Conservation (phyloP, 345 rosid species). For the Mercurialis annua region DNA sequence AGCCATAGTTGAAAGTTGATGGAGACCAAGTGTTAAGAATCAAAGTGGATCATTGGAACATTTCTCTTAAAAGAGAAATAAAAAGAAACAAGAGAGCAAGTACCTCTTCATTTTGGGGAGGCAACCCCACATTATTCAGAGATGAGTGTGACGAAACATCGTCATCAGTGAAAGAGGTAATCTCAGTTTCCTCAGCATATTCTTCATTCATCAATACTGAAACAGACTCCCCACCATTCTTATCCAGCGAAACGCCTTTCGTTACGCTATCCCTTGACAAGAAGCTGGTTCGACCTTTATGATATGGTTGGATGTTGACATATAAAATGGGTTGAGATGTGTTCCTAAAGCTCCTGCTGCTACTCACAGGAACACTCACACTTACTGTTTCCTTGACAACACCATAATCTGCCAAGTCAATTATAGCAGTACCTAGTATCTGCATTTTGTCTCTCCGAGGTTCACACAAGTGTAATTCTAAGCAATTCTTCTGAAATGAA, state of each 20-base stretch:
- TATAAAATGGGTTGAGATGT: slow-evolving; percentile 66
- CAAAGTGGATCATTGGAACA: slow-evolving; percentile 5
- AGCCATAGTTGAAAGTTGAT: slow-evolving; percentile 7
- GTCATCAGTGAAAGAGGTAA: slow-evolving; percentile 65
- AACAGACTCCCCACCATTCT: slow-evolving; percentile 60
- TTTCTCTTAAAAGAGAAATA: not conserved
- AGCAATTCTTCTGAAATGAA: slow-evolving; percentile 54
- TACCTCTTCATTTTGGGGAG: slow-evolving; percentile 53
- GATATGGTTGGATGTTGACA: slow-evolving; percentile 54
- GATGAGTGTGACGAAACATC: slow-evolving; percentile 85
- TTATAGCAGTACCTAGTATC: slow-evolving; percentile 65
- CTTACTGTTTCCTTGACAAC: slow-evolving; percentile 46
- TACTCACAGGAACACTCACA: slow-evolving; percentile 61
- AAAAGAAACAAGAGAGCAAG: not conserved
- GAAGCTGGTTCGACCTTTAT: slow-evolving; percentile 38
- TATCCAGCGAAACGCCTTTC: slow-evolving; percentile 37
- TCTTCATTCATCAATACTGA: slow-evolving; percentile 74
- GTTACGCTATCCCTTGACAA: slow-evolving; percentile 37
- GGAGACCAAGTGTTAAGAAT: not conserved
- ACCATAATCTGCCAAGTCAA: slow-evolving; percentile 79
- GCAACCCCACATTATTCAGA: slow-evolving; percentile 42
- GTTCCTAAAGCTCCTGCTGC: slow-evolving; percentile 68
- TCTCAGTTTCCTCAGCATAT: slow-evolving; percentile 78
- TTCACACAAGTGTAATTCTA: slow-evolving; percentile 80
- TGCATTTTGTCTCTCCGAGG: slow-evolving; percentile 84